Conservation (phyloP, 1,139 yeast species). For the Debaryomyces udenii region DNA sequence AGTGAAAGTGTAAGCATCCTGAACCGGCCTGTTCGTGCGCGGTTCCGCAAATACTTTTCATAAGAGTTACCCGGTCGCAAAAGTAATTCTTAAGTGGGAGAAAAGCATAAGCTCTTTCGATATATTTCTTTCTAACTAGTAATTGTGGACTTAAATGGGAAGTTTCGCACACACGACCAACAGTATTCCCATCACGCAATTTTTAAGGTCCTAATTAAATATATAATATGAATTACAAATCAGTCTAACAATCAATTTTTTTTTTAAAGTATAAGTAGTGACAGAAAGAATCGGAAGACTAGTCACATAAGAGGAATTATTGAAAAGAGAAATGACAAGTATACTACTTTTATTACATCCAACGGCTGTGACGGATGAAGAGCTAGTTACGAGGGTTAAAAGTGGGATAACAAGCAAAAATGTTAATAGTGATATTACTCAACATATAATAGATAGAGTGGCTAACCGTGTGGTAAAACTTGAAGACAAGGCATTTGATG, state of each 20-base stretch:
- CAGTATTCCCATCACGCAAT: not conserved
- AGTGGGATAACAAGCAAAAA: slow-evolving; percentile 19
- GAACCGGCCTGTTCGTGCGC: slow-evolving; percentile 1
- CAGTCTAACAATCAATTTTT: not conserved
- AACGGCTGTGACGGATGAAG: slow-evolving; percentile 66
- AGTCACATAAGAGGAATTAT: not conserved
- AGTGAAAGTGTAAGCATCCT: slow-evolving; percentile 3
- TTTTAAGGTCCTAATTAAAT: not conserved
- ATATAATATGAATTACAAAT: not conserved
- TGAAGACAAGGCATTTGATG: slow-evolving; percentile 44
- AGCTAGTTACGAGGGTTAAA: slow-evolving; percentile 45
- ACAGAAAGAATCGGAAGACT: no score
- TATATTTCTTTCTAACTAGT: not conserved
- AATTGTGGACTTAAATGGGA: slow-evolving; percentile 1
- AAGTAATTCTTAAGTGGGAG: slow-evolving; percentile 3
- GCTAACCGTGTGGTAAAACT: slow-evolving; percentile 58
- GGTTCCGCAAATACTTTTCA: not conserved
- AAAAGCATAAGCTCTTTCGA: no score
- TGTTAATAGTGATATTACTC: slow-evolving; percentile 40
- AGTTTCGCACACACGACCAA: not conserved
- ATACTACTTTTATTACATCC: slow-evolving; percentile 69
- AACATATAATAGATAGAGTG: slow-evolving; percentile 73
- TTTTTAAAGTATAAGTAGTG: no score
- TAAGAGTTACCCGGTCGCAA: slow-evolving; percentile 1
- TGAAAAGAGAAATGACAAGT: slow-evolving; percentile 19